phyloP scores from a whole-genome alignment of 208 protist genomes.

The Wallacemonas sp. region DNA sequence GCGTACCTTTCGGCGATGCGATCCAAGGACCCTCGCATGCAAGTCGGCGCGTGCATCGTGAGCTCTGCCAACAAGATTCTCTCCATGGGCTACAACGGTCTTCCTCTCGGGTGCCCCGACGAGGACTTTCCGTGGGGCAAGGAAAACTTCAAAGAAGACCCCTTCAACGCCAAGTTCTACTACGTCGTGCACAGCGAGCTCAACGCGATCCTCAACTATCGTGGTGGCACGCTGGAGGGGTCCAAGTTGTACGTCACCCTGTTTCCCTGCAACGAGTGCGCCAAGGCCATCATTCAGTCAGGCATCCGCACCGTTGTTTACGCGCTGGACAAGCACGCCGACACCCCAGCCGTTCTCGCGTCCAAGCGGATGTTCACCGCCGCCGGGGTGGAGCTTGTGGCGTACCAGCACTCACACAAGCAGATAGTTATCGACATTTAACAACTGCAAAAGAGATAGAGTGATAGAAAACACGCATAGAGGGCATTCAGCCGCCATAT shows the following conservation, averaged over 20 bases:
- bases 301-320: conserved; percentile 57
- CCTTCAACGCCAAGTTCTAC: conserved; percentile 38
- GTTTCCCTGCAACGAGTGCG: conserved; percentile 77
- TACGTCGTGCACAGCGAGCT: conserved; percentile 73
- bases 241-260: conserved; percentile 45
- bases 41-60: conserved; percentile 73
- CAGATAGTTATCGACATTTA: not conserved
- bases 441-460: not conserved
- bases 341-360: conserved; percentile 22
- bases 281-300: conserved; percentile 74
- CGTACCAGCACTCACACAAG: conserved; percentile 3
- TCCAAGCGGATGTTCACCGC: conserved; percentile 34
- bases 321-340: conserved; percentile 50
- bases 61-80: conserved; percentile 61
- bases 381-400: conserved; percentile 19
- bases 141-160: not conserved
- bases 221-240: conserved; percentile 33
- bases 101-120: conserved; percentile 58
- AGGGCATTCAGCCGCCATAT: not conserved
- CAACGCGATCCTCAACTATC: conserved; percentile 72
- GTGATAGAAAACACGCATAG: not conserved
- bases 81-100: conserved; percentile 78
- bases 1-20: conserved; percentile 48
- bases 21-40: conserved; percentile 65
- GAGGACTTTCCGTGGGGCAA: conserved; percentile 56